Percentiles rank a stretch among this genome's conserved stretches.
Evolutionary conservation across 164 flowering plant species (phyloP).

Genomic region (Liriodendron chinense): DNA sequence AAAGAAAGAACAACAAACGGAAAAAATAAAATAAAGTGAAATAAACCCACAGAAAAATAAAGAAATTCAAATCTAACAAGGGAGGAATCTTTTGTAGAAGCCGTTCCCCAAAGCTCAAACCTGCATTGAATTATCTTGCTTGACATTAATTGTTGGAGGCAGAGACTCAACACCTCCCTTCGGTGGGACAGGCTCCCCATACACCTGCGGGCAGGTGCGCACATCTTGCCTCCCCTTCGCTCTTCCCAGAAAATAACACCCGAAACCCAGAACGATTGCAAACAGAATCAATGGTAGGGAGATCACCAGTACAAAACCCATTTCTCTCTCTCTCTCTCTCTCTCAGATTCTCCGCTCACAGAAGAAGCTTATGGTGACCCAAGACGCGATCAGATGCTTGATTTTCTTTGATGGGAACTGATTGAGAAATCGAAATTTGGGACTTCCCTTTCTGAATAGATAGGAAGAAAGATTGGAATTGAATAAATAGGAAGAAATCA

Average conservation of each 20-base stretch:
- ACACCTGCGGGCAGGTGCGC: conserved; percentile 39
- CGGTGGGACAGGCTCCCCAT: conserved; percentile 47
- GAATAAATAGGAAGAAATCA: background rate
- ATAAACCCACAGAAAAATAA: background rate
- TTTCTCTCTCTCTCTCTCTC: conserved; percentile 11
- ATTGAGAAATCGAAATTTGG: no score
- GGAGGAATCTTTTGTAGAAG: background rate
- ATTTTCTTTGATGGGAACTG: no score
- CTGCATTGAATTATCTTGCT: conserved; percentile 6
- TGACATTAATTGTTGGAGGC: conserved; percentile 17
- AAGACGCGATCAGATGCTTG: no score
- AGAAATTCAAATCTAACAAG: background rate
- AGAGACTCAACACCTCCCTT: conserved; percentile 22
- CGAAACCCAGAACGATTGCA: conserved; percentile 51
- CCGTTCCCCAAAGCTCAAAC: background rate
- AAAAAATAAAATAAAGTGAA: no score
- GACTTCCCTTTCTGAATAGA: background rate
- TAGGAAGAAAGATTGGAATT: background rate
- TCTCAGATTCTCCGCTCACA: no score
- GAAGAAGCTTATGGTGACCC: background rate
- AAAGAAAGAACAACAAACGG: background rate
- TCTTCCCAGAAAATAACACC: conserved; percentile 64
- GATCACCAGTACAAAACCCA: conserved; percentile 70
- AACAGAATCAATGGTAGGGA: conserved; percentile 62
- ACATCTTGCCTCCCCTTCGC: conserved; percentile 51